Percentiles rank a stretch among this genome's conserved stretches.
These are phyloP conservation scores for Tillandsia leiboldiana DNA, from an alignment of 176 grass and related monocot species.

Conservation along the genomic window DNA sequence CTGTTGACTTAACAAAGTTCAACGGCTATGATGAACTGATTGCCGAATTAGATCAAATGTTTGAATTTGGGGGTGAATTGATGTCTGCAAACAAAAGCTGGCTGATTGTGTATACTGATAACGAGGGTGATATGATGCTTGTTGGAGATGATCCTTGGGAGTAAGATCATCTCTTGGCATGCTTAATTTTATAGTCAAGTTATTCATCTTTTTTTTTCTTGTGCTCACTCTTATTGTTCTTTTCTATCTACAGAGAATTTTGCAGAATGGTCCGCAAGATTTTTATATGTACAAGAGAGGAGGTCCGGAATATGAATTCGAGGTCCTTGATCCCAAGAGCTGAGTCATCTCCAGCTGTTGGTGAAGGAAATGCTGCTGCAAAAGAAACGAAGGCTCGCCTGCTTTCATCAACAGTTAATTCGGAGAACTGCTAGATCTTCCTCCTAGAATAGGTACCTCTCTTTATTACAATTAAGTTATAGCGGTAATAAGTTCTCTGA, in stretches of 20 bases:
- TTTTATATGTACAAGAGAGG: slow-evolving; percentile 77
- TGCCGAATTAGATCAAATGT: slow-evolving; percentile 80
- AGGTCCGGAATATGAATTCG: slow-evolving; percentile 84
- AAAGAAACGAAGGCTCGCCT: slow-evolving; percentile 28
- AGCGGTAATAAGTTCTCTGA: background rate
- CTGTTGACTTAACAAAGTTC: slow-evolving; percentile 88
- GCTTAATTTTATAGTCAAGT: background rate
- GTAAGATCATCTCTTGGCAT: slow-evolving; percentile 32
- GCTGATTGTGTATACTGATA: slow-evolving; percentile 86
- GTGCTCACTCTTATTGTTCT: slow-evolving; percentile 11
- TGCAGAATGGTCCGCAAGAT: slow-evolving; percentile 78
- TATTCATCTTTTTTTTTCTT: background rate
- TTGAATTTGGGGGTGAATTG: slow-evolving; percentile 72
- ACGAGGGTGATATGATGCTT: slow-evolving; percentile 99
- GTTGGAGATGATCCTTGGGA: slow-evolving; percentile 97
- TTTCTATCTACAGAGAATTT: slow-evolving; percentile 53
- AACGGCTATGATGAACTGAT: slow-evolving; percentile 51
- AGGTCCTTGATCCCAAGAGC: slow-evolving; percentile 36
- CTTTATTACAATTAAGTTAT: background rate
- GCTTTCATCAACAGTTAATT: background rate
- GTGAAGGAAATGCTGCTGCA: slow-evolving; percentile 25
- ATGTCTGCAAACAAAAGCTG: slow-evolving; percentile 45
- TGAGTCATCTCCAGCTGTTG: slow-evolving; percentile 24
- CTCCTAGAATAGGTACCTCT: background rate
- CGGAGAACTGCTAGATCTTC: slow-evolving; percentile 27